Conservation (phyloP, 805 yeast species). For the Yarrowia divulgata region DNA sequence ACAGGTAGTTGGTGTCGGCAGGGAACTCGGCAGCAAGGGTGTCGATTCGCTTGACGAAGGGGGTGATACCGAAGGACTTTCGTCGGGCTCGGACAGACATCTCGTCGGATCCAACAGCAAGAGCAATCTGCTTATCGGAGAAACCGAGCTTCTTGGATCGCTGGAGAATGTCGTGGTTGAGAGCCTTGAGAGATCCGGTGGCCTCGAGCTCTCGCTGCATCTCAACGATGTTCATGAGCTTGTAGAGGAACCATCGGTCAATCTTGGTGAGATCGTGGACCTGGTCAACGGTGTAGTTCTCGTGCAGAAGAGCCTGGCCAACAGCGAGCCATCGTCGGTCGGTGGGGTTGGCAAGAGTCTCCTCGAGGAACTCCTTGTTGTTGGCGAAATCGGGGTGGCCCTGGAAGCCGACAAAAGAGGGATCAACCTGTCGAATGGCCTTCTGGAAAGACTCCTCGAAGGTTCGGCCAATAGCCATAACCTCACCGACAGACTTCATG, state of each 20-base stretch:
- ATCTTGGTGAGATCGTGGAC: conserved; percentile 92
- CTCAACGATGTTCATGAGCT: conserved; percentile 89
- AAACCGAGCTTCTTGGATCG: conserved; percentile 94
- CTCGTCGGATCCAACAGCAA: conserved; percentile 76
- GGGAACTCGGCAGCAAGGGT: conserved; percentile 99
- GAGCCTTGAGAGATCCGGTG: conserved; percentile 62
- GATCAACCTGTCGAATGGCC: conserved; percentile 95
- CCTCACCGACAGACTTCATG: conserved; percentile 99
- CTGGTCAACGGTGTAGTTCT: conserved; percentile 86
- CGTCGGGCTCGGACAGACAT: conserved; percentile 82
- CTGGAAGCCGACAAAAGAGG: conserved; percentile 88
- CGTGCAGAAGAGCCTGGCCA: conserved; percentile 94
- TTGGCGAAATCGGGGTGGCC: conserved; percentile 64
- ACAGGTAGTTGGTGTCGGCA: conserved; percentile 92
- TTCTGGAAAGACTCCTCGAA: conserved; percentile 98
- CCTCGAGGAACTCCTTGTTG: conserved; percentile 69
- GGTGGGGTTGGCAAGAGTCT: conserved; percentile 81
- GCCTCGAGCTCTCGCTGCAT: conserved; percentile 82
- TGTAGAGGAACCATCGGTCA: conserved; percentile 95
- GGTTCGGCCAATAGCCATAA: conserved; percentile 97
- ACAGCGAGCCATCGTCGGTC: conserved; percentile 98
- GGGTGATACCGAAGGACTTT: conserved; percentile 78
- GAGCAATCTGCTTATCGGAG: conserved; percentile 91
- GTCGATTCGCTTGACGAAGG: conserved; percentile 96
- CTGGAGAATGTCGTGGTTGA: conserved; percentile 72